Base-by-base conservation (phyloP, 345 rosid genomes). In the Lagerstroemia speciosa region DNA sequence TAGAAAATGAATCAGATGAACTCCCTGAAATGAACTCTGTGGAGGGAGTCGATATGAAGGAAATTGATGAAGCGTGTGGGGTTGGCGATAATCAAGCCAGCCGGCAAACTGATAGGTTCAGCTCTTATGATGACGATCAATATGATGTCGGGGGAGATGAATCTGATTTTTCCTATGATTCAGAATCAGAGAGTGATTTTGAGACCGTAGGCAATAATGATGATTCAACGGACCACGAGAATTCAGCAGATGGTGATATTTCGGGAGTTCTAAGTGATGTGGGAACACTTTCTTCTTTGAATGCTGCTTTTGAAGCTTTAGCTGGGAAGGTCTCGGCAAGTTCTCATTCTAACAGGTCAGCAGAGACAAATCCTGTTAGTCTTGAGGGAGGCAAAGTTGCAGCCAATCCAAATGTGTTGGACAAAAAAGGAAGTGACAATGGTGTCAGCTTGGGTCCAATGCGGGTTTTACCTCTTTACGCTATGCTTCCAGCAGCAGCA, bases 401-500 rank as follows among this genome's bases (percentile, higher is more conserved):
- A 63, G 26, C 67, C 24, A 70, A 60, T 64, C n/a, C 64, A 62
- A 46, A 12, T 24, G 34, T 6, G 33, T 73, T 68, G 67, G 79
- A 73, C 75, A 77, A 67, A 31, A 69, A 31, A 10, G 76, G 65
- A 30, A 78, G 74, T 70, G 41, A 70, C 73, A 74, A 66, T 68
- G 74, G 73, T 48, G 33, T n/a, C 53, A 31, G 61, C 64, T 29
- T 66, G 53, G 75, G 81, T 66, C 65, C 79, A 11, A 66, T 93
- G 75, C 81, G 71, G 58, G 94, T 90, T 68, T 81, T 90, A 66
- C 98, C 98, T 32, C 96, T 93, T 67, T 93, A 87, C 69, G 98
- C 98, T 10, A 90, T 89, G 92, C 84, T 93, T 72, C 85, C 98
- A 68, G 88, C 96, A 74, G 86, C 83, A 63, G 89, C 85, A 67